phyloP scores from a whole-genome alignment of 306 rosid species.

The Carpinus viminea region DNA sequence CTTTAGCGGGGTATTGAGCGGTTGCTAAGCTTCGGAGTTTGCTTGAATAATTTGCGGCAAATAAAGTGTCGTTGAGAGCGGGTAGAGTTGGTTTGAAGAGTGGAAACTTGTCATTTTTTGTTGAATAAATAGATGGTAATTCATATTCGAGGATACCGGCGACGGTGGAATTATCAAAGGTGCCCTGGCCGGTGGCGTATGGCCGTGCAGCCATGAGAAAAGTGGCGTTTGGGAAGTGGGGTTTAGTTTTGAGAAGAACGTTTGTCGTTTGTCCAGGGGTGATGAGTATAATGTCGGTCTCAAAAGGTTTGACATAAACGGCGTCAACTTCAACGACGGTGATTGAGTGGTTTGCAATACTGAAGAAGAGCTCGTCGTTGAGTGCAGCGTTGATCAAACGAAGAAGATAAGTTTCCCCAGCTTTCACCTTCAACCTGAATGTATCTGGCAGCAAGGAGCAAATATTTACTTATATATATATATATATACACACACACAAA shows the following conservation, averaged over 20 bases:
- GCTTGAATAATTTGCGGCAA: slow-evolving; percentile 15
- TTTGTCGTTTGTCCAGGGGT: slow-evolving; percentile 22
- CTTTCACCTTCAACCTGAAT: slow-evolving; percentile 16
- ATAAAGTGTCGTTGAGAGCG: slow-evolving; percentile 12
- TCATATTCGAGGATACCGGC: slow-evolving; percentile 15
- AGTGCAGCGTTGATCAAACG: slow-evolving; percentile 18
- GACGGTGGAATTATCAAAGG: slow-evolving; percentile 15
- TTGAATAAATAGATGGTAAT: not conserved
- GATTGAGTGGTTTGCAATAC: slow-evolving; percentile 18
- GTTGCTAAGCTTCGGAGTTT: slow-evolving; percentile 19
- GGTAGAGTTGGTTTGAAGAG: slow-evolving; percentile 14
- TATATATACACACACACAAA: too few species aligned
- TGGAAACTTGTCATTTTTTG: not conserved
- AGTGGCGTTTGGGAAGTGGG: slow-evolving; percentile 20
- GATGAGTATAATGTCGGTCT: slow-evolving; percentile 13
- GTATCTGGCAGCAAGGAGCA: not conserved
- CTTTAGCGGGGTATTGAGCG: slow-evolving; percentile 17
- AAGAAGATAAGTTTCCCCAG: slow-evolving; percentile 12
- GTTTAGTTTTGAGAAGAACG: slow-evolving; percentile 27
- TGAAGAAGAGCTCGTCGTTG: slow-evolving; percentile 24
- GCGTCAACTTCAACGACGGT: slow-evolving; percentile 12
- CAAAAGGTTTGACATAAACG: slow-evolving; percentile 14
- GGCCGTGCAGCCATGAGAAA: slow-evolving; percentile 25
- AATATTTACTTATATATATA: not conserved
- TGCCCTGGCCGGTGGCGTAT: slow-evolving; percentile 6